Evolutionary conservation across 2,329 filamentous ascomycete genomes (phyloP).

Genomic region (Bipolaris oryzae): DNA sequence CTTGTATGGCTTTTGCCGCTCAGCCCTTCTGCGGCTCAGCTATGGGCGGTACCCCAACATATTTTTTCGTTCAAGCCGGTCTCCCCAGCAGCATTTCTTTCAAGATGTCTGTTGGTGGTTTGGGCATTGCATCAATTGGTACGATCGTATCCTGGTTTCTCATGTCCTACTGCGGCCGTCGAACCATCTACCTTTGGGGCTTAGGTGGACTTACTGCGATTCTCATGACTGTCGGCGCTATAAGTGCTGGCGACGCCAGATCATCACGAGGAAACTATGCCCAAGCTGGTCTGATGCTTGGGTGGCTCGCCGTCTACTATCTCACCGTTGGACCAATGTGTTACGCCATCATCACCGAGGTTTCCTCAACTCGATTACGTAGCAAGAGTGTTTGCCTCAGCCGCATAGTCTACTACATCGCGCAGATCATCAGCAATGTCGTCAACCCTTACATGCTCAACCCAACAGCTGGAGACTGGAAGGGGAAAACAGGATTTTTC

Average conservation of each 20-base stretch:
- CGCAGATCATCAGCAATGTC: slow-evolving; percentile 72
- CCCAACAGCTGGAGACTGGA: slow-evolving; percentile 75
- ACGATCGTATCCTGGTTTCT: slow-evolving; percentile 78
- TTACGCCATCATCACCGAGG: slow-evolving; percentile 82
- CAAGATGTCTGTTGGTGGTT: slow-evolving; percentile 57
- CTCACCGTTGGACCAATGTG: slow-evolving; percentile 83
- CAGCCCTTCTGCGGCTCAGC: slow-evolving; percentile 41
- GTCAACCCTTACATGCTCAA: slow-evolving; percentile 65
- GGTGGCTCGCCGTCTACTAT: slow-evolving; percentile 71
- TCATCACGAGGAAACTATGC: slow-evolving; percentile 52
- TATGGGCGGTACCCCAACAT: slow-evolving; percentile 44
- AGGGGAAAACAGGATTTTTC: slow-evolving; percentile 79
- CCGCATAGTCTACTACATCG: slow-evolving; percentile 71
- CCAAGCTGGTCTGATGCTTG: slow-evolving; percentile 29
- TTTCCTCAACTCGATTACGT: slow-evolving; percentile 79
- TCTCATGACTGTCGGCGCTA: slow-evolving; percentile 75
- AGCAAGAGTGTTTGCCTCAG: slow-evolving; percentile 87
- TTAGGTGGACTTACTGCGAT: slow-evolving; percentile 66
- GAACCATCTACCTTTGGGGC: slow-evolving; percentile 75
- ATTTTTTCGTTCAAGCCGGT: slow-evolving; percentile 54
- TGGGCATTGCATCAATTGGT: slow-evolving; percentile 61
- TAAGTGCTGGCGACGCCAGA: slow-evolving; percentile 46
- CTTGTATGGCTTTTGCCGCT: slow-evolving; percentile 56
- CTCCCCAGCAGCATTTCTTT: slow-evolving; percentile 47
- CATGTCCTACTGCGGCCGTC: slow-evolving; percentile 76